Conservation (phyloP, 371 early-diverging fungal genomes). For the Rhizopus stolonifer region DNA sequence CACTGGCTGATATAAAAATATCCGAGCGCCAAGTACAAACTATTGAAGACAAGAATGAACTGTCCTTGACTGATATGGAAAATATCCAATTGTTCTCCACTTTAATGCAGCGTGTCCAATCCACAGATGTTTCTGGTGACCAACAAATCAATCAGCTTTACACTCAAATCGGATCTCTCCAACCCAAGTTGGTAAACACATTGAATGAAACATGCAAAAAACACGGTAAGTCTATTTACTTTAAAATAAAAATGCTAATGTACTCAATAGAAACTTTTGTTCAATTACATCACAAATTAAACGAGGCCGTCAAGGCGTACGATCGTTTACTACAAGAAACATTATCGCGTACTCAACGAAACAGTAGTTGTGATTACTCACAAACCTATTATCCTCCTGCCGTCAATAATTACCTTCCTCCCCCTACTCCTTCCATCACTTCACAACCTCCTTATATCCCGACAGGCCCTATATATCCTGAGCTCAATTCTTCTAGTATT, state of each 20-base stretch:
- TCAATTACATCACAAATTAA: conserved; percentile 76
- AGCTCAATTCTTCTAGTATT: background rate
- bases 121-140: conserved; percentile 57
- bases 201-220: conserved; percentile 67
- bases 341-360: conserved; percentile 5
- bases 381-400: conserved; percentile 18
- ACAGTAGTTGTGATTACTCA: background rate
- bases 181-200: conserved; percentile 68
- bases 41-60: conserved; percentile 36
- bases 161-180: conserved; percentile 68
- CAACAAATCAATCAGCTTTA: conserved; percentile 68
- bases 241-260: conserved; percentile 43
- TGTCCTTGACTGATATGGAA: conserved; percentile 69
- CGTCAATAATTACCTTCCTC: conserved; percentile 6
- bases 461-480: background rate
- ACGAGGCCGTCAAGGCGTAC: conserved; percentile 79
- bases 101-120: conserved; percentile 65
- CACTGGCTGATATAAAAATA: conserved; percentile 66
- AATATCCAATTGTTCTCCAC: conserved; percentile 74
- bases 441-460: conserved; percentile 1
- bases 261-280: conserved; percentile 47
- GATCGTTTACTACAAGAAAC: conserved; percentile 80
- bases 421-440: background rate
- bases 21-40: too few species aligned
- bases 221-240: conserved; percentile 51